phyloP scores from a whole-genome alignment of 2,329 filamentous ascomycete species.

The Aspergillus sclerotialis region DNA sequence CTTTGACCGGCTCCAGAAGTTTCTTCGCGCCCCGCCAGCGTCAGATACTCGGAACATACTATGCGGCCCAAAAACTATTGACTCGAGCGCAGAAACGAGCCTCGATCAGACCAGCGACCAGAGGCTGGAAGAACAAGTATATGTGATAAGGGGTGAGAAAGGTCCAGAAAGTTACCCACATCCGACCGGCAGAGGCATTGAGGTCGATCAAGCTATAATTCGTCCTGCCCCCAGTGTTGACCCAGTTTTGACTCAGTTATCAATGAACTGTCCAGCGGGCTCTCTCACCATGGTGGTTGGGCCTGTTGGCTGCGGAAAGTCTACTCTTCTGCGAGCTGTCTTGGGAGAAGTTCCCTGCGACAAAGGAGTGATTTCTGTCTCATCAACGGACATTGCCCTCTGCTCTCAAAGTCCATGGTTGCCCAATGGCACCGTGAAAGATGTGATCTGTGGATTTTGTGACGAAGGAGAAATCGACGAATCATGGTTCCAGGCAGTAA shows the following conservation, averaged over 20 bases:
- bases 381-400: constrained; percentile 1
- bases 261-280: too few species aligned
- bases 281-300: constrained; percentile 1
- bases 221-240: too few species aligned
- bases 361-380: neutral
- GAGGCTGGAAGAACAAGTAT: too few species aligned
- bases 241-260: too few species aligned
- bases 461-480: neutral
- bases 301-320: constrained; percentile 5
- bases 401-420: constrained; percentile 3
- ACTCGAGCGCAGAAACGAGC: too few species aligned
- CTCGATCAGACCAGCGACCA: too few species aligned
- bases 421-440: constrained; percentile 1
- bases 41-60: constrained; percentile 22
- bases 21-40: neutral
- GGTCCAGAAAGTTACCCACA: too few species aligned
- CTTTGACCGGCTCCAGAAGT: constrained; percentile 2
- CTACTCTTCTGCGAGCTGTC: constrained; percentile 2
- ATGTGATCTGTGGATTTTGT: neutral
- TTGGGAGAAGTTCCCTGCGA: constrained; percentile 2
- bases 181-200: too few species aligned
- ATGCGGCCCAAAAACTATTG: too few species aligned
- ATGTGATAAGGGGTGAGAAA: too few species aligned
- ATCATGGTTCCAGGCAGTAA: constrained; percentile 11
- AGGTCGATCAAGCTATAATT: too few species aligned